Evolutionary conservation across 768 basidiomycete species (phyloP), one percentile per base, ranked within the genome.

Genomic region (Amanita rubescens): DNA sequence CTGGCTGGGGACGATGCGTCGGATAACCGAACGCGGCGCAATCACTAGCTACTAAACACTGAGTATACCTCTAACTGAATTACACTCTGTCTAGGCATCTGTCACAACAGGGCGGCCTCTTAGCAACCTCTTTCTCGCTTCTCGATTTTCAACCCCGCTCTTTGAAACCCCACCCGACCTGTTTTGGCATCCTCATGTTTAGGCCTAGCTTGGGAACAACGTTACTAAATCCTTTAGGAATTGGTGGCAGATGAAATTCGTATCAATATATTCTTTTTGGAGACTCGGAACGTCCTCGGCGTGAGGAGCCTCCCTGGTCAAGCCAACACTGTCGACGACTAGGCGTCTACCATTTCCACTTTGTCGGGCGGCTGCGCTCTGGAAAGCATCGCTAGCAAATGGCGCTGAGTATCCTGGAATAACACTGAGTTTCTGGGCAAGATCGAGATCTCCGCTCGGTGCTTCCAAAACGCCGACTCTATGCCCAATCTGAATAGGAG

Each of bases 401-500:
- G 72, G 78, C 0, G 81, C 78, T 68, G 88, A 81, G 57, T 76
- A 81, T 1, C 72, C 73, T n/a, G n/a, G n/a, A n/a, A n/a, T n/a
- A n/a, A n/a, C n/a, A n/a, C n/a, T 66, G 64, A 22, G 74, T 60
- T 68, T 66, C 54, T 79, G 78, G 39, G 62, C 59, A 1, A 73
- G 63, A 54, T 75, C 69, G 49, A 75, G 79, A 1, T 87, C 90
- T 3, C 81, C 87, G 0, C 75, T 74, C 3, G 82, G 84, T 33
- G 87, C 77, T 58, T 92, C 90, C 42, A 92, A 67, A 34, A 92
- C 69, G 64, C 90, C 90, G 48, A 91, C 76, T 5, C 87, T 87
- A 41, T 81, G 75, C 11, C 78, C 74, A 15, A 72, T 72, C 15
- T 90, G 75, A 57, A 82, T 75, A 14, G 72, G 68, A 2, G 82